Evolutionary conservation across 371 early-diverging fungal genomes (phyloP).

Genomic region (Mucor sp.): DNA sequence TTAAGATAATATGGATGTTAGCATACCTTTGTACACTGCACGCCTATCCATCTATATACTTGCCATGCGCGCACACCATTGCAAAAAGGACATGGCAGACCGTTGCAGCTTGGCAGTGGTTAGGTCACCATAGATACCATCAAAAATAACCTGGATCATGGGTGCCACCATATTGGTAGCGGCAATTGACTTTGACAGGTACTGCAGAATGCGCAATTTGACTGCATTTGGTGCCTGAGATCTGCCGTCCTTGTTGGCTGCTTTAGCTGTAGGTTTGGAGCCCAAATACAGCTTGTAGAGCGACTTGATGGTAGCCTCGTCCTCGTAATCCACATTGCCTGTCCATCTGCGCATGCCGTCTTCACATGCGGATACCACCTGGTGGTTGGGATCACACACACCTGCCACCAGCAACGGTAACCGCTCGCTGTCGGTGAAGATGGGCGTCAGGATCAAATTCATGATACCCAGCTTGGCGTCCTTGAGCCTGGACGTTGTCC

Average conservation of each 20-base stretch:
- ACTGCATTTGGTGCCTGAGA: slow-evolving; percentile 53
- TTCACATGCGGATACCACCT: slow-evolving; percentile 69
- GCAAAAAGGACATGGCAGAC: slow-evolving; percentile 80
- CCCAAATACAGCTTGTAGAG: slow-evolving; percentile 73
- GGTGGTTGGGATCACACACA: slow-evolving; percentile 67
- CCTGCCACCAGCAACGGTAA: slow-evolving; percentile 66
- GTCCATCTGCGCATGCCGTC: slow-evolving; percentile 69
- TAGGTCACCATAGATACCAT: slow-evolving; percentile 71
- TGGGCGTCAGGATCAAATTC: slow-evolving; percentile 40
- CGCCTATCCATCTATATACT: background rate
- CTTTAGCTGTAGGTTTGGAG: slow-evolving; percentile 26
- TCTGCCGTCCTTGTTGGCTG: slow-evolving; percentile 27
- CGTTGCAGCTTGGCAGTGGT: slow-evolving; percentile 69
- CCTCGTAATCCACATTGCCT: slow-evolving; percentile 65
- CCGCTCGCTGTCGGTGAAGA: slow-evolving; percentile 53
- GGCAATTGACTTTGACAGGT: slow-evolving; percentile 61
- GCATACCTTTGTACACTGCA: background rate
- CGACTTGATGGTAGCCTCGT: slow-evolving; percentile 48
- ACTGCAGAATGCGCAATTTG: slow-evolving; percentile 67
- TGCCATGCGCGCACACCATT: slow-evolving; percentile 88
- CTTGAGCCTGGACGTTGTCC: slow-evolving; percentile 53
- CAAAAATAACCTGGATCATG: slow-evolving; percentile 77
- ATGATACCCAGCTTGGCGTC: slow-evolving; percentile 50
- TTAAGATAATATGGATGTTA: background rate
- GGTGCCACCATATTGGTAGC: slow-evolving; percentile 69